A percentile compares a stretch with the other conserved stretches of the same genome.
Conservation (phyloP, 331 rosid species). For the Prunus yedoensis region DNA sequence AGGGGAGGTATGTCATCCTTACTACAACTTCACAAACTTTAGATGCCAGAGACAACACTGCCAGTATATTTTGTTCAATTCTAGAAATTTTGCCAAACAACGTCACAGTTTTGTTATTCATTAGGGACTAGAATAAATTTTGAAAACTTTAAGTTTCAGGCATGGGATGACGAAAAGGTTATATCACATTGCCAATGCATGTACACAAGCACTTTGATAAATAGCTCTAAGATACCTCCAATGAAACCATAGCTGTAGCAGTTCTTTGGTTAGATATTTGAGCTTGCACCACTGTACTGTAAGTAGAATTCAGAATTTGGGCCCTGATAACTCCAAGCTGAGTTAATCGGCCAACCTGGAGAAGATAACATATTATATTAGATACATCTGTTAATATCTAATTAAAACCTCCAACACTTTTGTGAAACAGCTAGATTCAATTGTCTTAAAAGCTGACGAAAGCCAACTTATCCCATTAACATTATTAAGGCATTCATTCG, state of each 20-base stretch:
- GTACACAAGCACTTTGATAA: not conserved
- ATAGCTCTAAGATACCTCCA: conserved; percentile 19
- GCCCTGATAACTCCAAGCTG: conserved; percentile 23
- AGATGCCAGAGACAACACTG: not conserved
- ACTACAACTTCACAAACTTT: not conserved
- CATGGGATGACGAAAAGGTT: not conserved
- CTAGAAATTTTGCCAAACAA: not conserved
- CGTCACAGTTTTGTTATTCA: not conserved
- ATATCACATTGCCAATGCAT: not conserved
- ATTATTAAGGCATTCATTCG: not conserved
- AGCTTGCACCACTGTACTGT: conserved; percentile 22
- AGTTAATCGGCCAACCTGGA: conserved; percentile 31
- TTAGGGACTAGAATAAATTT: not conserved
- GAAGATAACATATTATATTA: not conserved
- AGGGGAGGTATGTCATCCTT: not conserved
- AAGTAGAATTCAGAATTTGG: conserved; percentile 19
- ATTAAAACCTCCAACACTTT: not conserved
- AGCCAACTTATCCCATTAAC: not conserved
- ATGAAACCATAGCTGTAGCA: conserved; percentile 1
- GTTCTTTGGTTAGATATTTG: conserved; percentile 16
- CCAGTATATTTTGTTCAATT: not conserved
- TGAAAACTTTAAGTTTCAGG: not conserved
- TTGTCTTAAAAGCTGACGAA: not conserved
- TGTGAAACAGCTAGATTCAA: not conserved
- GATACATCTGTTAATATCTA: not conserved